Conservation (phyloP, 768 basidiomycete species). For the Rossbeevera mucosa region DNA sequence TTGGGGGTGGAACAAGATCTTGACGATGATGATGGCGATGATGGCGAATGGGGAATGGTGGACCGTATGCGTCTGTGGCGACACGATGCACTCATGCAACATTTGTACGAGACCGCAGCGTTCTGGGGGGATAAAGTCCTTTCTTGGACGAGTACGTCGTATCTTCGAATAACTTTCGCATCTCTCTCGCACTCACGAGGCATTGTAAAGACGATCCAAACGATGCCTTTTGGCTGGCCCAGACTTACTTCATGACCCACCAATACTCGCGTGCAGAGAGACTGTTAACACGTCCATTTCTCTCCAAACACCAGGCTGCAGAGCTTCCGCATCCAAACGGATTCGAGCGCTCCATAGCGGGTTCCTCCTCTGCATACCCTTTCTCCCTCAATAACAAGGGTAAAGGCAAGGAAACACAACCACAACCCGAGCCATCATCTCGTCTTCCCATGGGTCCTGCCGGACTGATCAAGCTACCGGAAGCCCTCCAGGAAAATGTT, state of each 20-base stretch:
- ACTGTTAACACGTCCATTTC: slow-evolving; percentile 83
- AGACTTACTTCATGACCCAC: slow-evolving; percentile 93
- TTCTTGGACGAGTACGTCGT: slow-evolving; percentile 83
- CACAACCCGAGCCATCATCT: slow-evolving; percentile 35
- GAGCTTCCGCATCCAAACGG: slow-evolving; percentile 29
- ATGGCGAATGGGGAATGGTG: slow-evolving; percentile 78
- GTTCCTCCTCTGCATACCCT: slow-evolving; percentile 40
- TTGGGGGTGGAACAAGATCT: slow-evolving; percentile 55
- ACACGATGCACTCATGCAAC: slow-evolving; percentile 97
- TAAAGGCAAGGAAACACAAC: slow-evolving; percentile 55
- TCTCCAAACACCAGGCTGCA: slow-evolving; percentile 43
- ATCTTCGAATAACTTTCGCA: slow-evolving; percentile 9
- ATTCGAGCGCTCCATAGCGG: slow-evolving; percentile 13
- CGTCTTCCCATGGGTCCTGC: slow-evolving; percentile 69
- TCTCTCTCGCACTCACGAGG: slow-evolving; percentile 2
- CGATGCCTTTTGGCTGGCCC: slow-evolving; percentile 99
- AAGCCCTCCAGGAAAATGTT: slow-evolving; percentile 58
- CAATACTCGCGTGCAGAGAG: slow-evolving; percentile 94
- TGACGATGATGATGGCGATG: slow-evolving; percentile 51
- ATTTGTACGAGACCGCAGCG: slow-evolving; percentile 92
- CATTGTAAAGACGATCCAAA: slow-evolving; percentile 75
- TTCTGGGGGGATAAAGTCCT: slow-evolving; percentile 99
- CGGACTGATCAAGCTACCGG: slow-evolving; percentile 65
- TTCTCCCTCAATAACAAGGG: slow-evolving; percentile 44
- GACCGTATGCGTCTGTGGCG: slow-evolving; percentile 97